Evolutionary conservation across 2,329 filamentous ascomycete genomes (phyloP).

Genomic region (Colletotrichum horii): DNA sequence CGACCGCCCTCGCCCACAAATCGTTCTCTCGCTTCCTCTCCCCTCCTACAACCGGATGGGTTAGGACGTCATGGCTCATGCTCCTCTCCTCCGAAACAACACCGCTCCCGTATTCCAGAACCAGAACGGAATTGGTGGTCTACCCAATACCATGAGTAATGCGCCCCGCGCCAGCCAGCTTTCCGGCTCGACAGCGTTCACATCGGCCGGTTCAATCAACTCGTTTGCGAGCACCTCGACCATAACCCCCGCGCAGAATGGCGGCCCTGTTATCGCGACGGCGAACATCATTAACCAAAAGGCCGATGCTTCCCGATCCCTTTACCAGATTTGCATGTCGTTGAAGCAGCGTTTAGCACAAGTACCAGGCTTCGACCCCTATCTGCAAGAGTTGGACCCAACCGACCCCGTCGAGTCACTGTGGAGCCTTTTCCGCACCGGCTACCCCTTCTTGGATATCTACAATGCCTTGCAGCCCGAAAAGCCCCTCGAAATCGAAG

Average conservation of each 20-base stretch:
- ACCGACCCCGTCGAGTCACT: conserved; percentile 84
- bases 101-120: conserved; percentile 60
- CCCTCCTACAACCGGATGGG: conserved; percentile 41
- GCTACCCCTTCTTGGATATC: conserved; percentile 83
- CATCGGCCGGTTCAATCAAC: conserved; percentile 57
- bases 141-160: conserved; percentile 55
- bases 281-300: conserved; percentile 97
- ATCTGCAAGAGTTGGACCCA: conserved; percentile 74
- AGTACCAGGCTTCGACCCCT: conserved; percentile 82
- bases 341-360: conserved; percentile 81
- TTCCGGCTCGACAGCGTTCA: conserved; percentile 63
- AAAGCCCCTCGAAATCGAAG: conserved; percentile 71
- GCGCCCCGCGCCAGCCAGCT: conserved; percentile 65
- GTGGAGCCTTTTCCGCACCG: conserved; percentile 85
- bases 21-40: background rate
- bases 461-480: conserved; percentile 85
- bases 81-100: conserved; percentile 63
- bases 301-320: conserved; percentile 86
- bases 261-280: conserved; percentile 74
- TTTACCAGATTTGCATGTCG: conserved; percentile 94
- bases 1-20: background rate
- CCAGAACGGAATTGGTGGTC: conserved; percentile 50
- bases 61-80: conserved; percentile 61
- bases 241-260: conserved; percentile 45
- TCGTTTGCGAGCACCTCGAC: conserved; percentile 53